Evolutionary conservation across 176 grass and related monocot genomes (phyloP).

Genomic region (Oropetium thomaeum): DNA sequence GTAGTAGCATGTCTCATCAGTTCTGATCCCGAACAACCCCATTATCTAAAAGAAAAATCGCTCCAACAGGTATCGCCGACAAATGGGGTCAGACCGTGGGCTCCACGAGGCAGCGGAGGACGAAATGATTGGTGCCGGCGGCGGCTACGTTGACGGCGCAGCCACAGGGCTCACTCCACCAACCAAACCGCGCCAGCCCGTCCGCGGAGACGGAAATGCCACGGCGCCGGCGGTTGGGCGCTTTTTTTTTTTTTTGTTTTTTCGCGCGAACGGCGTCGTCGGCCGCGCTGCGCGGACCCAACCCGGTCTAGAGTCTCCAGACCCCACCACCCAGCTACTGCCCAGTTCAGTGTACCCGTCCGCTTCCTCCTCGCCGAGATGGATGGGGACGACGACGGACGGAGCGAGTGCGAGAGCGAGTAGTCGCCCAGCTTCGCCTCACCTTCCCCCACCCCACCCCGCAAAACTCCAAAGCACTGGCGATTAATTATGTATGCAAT

Average conservation of each 20-base stretch:
- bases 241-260: too few species aligned
- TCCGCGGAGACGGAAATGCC: not conserved
- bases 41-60: not conserved
- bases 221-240: conserved; percentile 1
- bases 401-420: not conserved
- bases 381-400: not conserved
- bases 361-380: not conserved
- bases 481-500: not conserved
- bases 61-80: not conserved
- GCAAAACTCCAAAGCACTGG: conserved; percentile 2
- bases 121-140: not conserved
- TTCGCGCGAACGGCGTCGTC: not conserved
- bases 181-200: conserved; percentile 2
- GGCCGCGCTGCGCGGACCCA: not conserved
- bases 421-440: conserved; percentile 14
- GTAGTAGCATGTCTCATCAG: not conserved
- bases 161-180: not conserved
- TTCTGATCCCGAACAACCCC: not conserved
- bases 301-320: not conserved
- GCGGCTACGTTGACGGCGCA: not conserved
- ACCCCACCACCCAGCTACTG: not conserved
- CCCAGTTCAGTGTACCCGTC: conserved; percentile 28
- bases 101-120: not conserved
- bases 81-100: not conserved
- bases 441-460: conserved; percentile 18